These are phyloP conservation scores for Pestalotiopsis sp. DNA, from an alignment of 2,329 filamentous ascomycete genomes.

Conservation along the genomic window DNA sequence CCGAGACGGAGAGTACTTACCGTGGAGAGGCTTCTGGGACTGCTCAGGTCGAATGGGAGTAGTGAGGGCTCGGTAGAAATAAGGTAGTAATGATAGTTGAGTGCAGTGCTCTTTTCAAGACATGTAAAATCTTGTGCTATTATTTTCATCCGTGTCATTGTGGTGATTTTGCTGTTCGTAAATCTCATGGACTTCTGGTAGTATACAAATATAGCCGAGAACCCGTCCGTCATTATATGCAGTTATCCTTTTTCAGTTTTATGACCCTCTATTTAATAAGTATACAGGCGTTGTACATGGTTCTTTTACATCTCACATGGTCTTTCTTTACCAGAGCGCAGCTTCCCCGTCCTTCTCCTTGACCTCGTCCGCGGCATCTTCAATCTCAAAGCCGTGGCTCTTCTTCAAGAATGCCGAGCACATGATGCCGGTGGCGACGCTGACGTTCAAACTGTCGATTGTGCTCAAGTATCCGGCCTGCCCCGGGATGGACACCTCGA, in stretches of 20 bases:
- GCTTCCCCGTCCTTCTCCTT: slow-evolving; percentile 17
- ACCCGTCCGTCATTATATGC: background rate
- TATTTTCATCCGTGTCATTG: background rate
- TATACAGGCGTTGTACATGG: background rate
- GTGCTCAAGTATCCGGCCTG: slow-evolving; percentile 50
- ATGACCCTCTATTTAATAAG: background rate
- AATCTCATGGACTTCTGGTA: background rate
- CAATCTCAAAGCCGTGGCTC: slow-evolving; percentile 24
- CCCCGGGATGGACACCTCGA: slow-evolving; percentile 66
- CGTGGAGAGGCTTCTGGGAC: too few relatives aligned
- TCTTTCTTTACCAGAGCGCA: slow-evolving; percentile 8
- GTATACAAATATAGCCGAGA: background rate
- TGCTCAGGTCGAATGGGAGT: background rate
- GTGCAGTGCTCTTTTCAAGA: background rate
- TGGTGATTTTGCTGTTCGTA: background rate
- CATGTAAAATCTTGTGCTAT: background rate
- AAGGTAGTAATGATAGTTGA: too few relatives aligned
- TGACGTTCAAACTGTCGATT: slow-evolving; percentile 93
- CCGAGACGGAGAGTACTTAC: background rate
- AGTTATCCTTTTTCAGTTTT: background rate
- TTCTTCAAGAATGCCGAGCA: slow-evolving; percentile 68
- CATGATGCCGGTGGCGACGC: slow-evolving; percentile 80
- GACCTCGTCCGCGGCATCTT: slow-evolving; percentile 19
- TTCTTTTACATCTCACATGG: background rate
- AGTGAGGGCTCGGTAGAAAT: too few relatives aligned